Evolutionary conservation across 2,329 filamentous ascomycete species (phyloP), one percentile per base, ranked within the genome.

Genomic region (Aspergillus ochraceoroseus): DNA sequence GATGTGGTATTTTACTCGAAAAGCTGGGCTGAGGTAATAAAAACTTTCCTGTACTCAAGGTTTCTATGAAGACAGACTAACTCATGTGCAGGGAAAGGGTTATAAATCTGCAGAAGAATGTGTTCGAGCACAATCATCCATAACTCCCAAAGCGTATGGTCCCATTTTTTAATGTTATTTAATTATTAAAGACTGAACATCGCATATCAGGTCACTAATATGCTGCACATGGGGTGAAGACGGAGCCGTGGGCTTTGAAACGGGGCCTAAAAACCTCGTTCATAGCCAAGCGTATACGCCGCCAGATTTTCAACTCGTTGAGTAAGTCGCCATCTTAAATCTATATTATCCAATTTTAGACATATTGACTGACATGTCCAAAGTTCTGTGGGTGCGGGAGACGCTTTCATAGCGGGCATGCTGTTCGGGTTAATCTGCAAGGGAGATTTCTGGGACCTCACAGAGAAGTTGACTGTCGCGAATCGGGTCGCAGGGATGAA

Each of bases 1-100:
- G 79, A 87, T 55, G 73, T 85, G 12, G 76, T 87, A n/a, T 85
- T 87, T 59, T 87, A 82, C 63, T 85, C 83, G 8, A 76, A 74
- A 53, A 72, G 70, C 35, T 87, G 83, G 83, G 83, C 83, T 44
- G 74, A 81, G 68, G 81, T 82, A 63, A 18, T 13, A 7, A n/a
- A n/a, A n/a, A 15, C 1, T 14, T 8, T n/a, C 26, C 2, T 7
- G 3, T 19, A 3, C 26, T 12, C 20, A 14, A n/a, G n/a, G n/a
- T n/a, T 13, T 12, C 22, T 17, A 12, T 8, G 13, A 29, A 13
- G n/a, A 7, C 4, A 7, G 7, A 17, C 18, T 38, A 4, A 30
- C 2, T 7, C 11, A 12, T 22, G n/a, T 9, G 2, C 19, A 64
- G 60, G 52, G 46, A 5, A 49, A 57, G 18, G 69, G 70, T 38